Base-by-base conservation (phyloP, 805 yeast species). In the Yarrowia porcina region DNA sequence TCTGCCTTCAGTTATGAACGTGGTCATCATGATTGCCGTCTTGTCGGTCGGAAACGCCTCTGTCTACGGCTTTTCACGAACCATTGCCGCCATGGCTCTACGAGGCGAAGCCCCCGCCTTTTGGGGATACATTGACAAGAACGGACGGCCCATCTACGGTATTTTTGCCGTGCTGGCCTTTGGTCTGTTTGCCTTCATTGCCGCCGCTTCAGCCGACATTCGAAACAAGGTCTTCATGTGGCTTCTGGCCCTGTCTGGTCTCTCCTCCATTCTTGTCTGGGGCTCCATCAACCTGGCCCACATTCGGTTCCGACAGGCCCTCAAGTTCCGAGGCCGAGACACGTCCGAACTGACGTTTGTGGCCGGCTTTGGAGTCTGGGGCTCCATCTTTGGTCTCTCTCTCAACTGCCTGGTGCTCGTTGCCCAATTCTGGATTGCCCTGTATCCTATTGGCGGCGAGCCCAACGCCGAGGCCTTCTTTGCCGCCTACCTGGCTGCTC, bases 371-470 rank as follows among this genome's bases (percentile, higher is more conserved):
- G 94, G 94, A 69, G 72, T 82, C 27, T 72, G 69, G 66, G 91
- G 92, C 47, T 84, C 92, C 0, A 73, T 72, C 66, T 82, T 80
- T 71, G 91, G 91, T 62, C 69, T 81, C 27, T 59, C 74, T n/a
- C 74, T 88, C 70, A 84, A 83, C 71, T 27, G 81, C 18, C 69
- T 85, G 44, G 83, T 88, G 66, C 75, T 89, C 64, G 74, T 80
- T 63, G 86, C 88, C 17, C 90, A 88, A 75, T 86, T 88, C 78
- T 88, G 90, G 88, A 79, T 85, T 63, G 89, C 91, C 12, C 72
- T 86, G 41, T 87, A 77, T 77, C 94, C 94, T 63, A 69, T 85
- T 49, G 83, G 84, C 6, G 83, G 76, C 17, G 36, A 65, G 18
- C 75, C 77, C 25, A 64, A 68, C 64, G 74, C 76, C n/a, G 56